Evolutionary conservation across 1,139 yeast species (phyloP).

Genomic region (Geotrichum citri-aurantii): DNA sequence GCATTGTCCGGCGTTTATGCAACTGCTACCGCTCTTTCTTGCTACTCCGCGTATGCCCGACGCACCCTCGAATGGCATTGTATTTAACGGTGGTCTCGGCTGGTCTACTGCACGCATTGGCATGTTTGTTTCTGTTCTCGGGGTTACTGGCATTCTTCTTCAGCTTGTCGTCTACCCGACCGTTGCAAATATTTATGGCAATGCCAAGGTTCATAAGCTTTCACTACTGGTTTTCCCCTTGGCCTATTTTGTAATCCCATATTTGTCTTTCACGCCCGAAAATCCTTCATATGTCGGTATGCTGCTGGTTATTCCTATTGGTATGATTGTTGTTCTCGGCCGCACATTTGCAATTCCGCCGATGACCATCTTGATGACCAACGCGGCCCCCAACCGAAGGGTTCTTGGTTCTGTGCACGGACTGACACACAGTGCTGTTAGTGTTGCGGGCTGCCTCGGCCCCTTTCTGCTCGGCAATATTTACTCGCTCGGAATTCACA

Average conservation of each 20-base stretch:
- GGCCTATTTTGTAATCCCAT: conserved; percentile 48
- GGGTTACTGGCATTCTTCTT: conserved; percentile 48
- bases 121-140: conserved; percentile 48
- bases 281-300: conserved; percentile 38
- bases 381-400: conserved; percentile 27
- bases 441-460: conserved; percentile 52
- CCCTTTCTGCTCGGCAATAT: conserved; percentile 51
- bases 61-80: conserved; percentile 29
- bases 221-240: conserved; percentile 46
- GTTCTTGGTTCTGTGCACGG: conserved; percentile 34
- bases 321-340: conserved; percentile 23
- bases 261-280: conserved; percentile 40
- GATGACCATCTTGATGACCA: conserved; percentile 32
- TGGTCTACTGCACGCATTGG: conserved; percentile 48
- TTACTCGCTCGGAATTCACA: conserved; percentile 45
- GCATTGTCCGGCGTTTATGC: conserved; percentile 50
- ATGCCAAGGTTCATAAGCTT: conserved; percentile 44
- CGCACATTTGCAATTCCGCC: conserved; percentile 34
- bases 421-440: conserved; percentile 36
- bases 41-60: conserved; percentile 44
- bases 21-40: conserved; percentile 54
- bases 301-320: conserved; percentile 14
- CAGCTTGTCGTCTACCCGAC: conserved; percentile 50
- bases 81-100: conserved; percentile 48
- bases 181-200: conserved; percentile 47